A percentile compares a stretch with the other conserved stretches of the same genome.
Conservation (phyloP, 306 rosid genomes). For the Pachyrhizus erosus region DNA sequence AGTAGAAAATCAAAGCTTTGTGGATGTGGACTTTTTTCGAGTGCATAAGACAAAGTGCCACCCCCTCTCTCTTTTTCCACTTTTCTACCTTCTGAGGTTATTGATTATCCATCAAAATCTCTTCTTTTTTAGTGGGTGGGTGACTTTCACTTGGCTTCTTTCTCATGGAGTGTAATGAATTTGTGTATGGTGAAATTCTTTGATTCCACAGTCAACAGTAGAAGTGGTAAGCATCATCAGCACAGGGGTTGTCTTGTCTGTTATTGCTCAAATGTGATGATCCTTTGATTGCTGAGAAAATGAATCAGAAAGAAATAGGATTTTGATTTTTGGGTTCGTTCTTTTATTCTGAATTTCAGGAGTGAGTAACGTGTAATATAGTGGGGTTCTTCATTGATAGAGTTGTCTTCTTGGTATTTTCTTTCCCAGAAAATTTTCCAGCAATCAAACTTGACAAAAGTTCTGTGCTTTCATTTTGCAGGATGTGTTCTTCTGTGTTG, state of each 20-base stretch:
- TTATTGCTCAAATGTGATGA: conserved; percentile 10
- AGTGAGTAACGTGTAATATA: not conserved
- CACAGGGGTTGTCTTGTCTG: conserved; percentile 11
- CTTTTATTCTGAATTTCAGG: conserved; percentile 6
- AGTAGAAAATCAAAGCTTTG: conserved; percentile 6
- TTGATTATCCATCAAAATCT: conserved; percentile 31
- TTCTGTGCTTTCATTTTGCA: conserved; percentile 38
- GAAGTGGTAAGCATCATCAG: conserved; percentile 42
- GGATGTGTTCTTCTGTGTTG: conserved; percentile 35
- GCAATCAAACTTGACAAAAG: conserved; percentile 21
- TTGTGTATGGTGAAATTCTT: conserved; percentile 48
- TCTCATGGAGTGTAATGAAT: conserved; percentile 68
- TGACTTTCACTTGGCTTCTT: conserved; percentile 4
- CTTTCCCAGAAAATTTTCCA: not conserved
- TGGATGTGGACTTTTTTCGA: conserved; percentile 2
- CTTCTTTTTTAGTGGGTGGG: not conserved
- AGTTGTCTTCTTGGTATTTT: conserved; percentile 21
- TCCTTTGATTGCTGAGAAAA: conserved; percentile 51
- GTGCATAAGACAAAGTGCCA: conserved; percentile 43
- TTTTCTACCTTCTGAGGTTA: conserved; percentile 34
- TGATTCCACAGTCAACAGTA: conserved; percentile 30
- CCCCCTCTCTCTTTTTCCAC: not conserved
- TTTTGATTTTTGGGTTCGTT: conserved; percentile 13
- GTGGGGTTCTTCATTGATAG: not conserved
- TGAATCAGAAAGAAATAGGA: not conserved